Base-by-base conservation (phyloP, 495 filamentous ascomycete species). In the Letharia columbiana region DNA sequence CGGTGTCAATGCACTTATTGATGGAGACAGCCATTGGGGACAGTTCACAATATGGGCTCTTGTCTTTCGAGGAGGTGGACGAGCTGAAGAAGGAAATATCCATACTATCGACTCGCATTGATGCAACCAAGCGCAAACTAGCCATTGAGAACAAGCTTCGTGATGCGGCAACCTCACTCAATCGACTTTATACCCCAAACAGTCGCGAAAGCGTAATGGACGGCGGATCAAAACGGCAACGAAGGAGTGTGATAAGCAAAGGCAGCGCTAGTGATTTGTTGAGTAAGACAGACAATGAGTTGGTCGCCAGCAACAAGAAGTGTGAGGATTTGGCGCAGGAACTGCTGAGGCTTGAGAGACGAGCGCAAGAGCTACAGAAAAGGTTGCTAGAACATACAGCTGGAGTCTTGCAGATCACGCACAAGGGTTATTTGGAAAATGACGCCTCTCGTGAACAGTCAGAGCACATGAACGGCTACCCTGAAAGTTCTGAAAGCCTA, bases 1-100 rank as follows among this genome's bases (percentile, higher is more conserved):
- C 82, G 13, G 82, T 89, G 31, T 78, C 81, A 13, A 83, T 96
- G 76, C 96, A 98, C 75, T 79, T 98, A 20, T 81, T 98, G 63
- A 92, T 93, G 68, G 93, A 97, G 77, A 97, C 91, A 39, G 94
- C 94, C 13, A 85, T 97, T 67, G 84, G 84, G 52, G 94, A 98
- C 75, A 93, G 91, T 74, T 84, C 85, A 70, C 77, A 85, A 66
- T 98, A 85, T 74, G 88, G 94, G 72, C 84, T 98, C 15, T 78
- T 98, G 23, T 91, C 92, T 0, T 86, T 91, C 56, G 92, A 95
- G 71, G 92, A 96, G 73, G 87, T 96, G 31, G 94, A 98, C 62
- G 83, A 84, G 10, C 76, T 98, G 71, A 98, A 98, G 79, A 95
- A 90, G 73, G 90, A 96, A 76, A 80, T 86, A 60, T 79, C 83